Conservation (phyloP, 176 grass and related monocot genomes). For the Musa acuminata region DNA sequence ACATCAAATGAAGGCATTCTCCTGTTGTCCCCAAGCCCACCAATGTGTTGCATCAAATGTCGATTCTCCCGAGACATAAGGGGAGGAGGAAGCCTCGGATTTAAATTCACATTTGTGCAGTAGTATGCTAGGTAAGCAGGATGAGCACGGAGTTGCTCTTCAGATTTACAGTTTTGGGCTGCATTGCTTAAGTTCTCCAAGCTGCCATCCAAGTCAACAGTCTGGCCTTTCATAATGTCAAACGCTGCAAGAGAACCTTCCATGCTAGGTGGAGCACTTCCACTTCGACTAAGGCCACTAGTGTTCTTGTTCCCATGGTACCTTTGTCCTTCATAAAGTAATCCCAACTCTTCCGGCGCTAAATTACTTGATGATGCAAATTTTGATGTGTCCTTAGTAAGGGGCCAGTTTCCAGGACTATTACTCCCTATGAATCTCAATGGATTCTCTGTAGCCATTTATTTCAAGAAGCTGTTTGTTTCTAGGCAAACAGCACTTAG, state of each 20-base stretch:
- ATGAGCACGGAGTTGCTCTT: conserved; percentile 66
- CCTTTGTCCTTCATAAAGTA: conserved; percentile 37
- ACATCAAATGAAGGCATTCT: conserved; percentile 21
- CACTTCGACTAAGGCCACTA: conserved; percentile 67
- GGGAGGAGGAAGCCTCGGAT: conserved; percentile 91
- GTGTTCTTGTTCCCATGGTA: conserved; percentile 50
- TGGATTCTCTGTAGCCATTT: conserved; percentile 84
- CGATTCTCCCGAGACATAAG: conserved; percentile 66
- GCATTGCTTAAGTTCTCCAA: conserved; percentile 31
- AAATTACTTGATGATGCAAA: conserved; percentile 36
- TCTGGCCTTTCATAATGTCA: conserved; percentile 43
- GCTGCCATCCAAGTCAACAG: conserved; percentile 34
- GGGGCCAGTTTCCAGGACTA: conserved; percentile 50
- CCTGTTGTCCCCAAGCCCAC: conserved; percentile 18
- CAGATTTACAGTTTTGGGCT: conserved; percentile 35
- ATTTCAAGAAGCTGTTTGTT: conserved; percentile 15
- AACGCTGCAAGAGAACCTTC: conserved; percentile 77
- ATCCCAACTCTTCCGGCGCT: conserved; percentile 51
- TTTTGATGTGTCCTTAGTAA: conserved; percentile 32
- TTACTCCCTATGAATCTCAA: conserved; percentile 50
- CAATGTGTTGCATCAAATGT: conserved; percentile 56
- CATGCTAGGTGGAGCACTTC: conserved; percentile 88
- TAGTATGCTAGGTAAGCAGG: conserved; percentile 83
- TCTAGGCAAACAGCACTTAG: not conserved
- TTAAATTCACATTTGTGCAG: conserved; percentile 79